Conservation (phyloP, 805 yeast species). For the Saccharomyces kudriavzevii region DNA sequence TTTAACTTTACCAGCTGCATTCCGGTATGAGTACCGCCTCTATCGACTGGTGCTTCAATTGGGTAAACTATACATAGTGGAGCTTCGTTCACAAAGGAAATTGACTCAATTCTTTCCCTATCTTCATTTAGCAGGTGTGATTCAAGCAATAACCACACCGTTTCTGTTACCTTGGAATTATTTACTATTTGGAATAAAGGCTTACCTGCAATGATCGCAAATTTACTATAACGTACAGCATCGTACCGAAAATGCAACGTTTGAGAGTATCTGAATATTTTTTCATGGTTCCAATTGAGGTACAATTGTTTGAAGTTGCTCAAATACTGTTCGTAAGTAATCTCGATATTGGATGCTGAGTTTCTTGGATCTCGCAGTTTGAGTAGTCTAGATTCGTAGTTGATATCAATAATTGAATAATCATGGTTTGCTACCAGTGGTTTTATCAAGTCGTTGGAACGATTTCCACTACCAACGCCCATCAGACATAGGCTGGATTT, state of each 20-base stretch:
- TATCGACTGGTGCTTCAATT: slow-evolving; percentile 10
- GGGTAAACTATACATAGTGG: slow-evolving; percentile 8
- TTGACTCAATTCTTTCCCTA: slow-evolving; percentile 1
- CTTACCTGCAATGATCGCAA: slow-evolving; percentile 20
- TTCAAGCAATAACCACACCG: slow-evolving; percentile 44
- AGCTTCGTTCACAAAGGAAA: slow-evolving; percentile 16
- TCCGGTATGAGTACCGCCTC: slow-evolving; percentile 33
- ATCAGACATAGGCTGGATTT: slow-evolving; percentile 33
- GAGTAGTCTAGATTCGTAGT: slow-evolving; percentile 14
- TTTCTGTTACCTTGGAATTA: slow-evolving; percentile 17
- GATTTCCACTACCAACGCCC: slow-evolving; percentile 61
- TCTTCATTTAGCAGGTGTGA: slow-evolving; percentile 33
- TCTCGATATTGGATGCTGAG: slow-evolving; percentile 1
- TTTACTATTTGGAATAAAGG: slow-evolving; percentile 42
- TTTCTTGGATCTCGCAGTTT: slow-evolving; percentile 39
- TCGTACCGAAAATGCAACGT: slow-evolving; percentile 29
- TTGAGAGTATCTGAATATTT: slow-evolving; percentile 17
- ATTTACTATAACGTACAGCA: slow-evolving; percentile 9
- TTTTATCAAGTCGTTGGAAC: slow-evolving; percentile 23
- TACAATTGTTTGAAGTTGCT: slow-evolving; percentile 45
- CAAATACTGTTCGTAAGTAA: slow-evolving; percentile 21
- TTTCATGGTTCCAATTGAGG: slow-evolving; percentile 53
- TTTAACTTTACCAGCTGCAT: slow-evolving; percentile 29
- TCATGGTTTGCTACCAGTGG: slow-evolving; percentile 56
- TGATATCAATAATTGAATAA: slow-evolving; percentile 47